These are phyloP conservation scores for Penicillium atrosanguineum DNA, from an alignment of 495 filamentous ascomycete genomes.

Conservation along the genomic window DNA sequence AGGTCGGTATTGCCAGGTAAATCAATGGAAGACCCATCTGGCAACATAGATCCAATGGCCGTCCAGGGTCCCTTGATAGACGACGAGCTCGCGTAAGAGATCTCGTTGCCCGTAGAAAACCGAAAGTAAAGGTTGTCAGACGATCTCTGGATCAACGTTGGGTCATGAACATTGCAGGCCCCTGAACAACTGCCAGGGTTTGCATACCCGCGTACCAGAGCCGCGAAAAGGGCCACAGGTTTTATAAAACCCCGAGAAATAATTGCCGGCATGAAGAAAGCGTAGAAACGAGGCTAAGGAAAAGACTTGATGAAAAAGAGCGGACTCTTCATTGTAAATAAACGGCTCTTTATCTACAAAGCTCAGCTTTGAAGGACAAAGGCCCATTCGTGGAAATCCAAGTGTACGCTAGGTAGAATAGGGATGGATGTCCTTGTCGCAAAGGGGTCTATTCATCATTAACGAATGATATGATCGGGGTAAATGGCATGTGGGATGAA, in stretches of 20 bases:
- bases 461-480: neutral
- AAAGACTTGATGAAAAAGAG: neutral
- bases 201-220: conserved; percentile 42
- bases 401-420: neutral
- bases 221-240: conserved; percentile 13
- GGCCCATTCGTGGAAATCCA: conserved; percentile 8
- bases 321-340: neutral
- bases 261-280: conserved; percentile 2
- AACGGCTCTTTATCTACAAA: neutral
- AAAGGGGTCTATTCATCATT: neutral
- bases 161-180: conserved; percentile 63
- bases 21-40: conserved; percentile 59
- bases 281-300: neutral
- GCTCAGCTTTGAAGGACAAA: neutral
- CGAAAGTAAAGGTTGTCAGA: conserved; percentile 69
- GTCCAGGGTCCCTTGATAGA: conserved; percentile 68
- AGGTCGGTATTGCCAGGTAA: conserved; percentile 58
- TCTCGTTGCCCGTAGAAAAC: conserved; percentile 66
- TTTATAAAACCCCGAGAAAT: neutral
- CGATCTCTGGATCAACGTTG: conserved; percentile 57
- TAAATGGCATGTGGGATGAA: neutral
- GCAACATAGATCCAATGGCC: conserved; percentile 55
- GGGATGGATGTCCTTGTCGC: neutral
- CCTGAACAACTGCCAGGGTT: conserved; percentile 59
- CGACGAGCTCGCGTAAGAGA: conserved; percentile 60